Percentiles rank a stretch among this genome's conserved stretches.
Conservation (phyloP, 768 basidiomycete genomes). For the Rhizopogon roseolus region DNA sequence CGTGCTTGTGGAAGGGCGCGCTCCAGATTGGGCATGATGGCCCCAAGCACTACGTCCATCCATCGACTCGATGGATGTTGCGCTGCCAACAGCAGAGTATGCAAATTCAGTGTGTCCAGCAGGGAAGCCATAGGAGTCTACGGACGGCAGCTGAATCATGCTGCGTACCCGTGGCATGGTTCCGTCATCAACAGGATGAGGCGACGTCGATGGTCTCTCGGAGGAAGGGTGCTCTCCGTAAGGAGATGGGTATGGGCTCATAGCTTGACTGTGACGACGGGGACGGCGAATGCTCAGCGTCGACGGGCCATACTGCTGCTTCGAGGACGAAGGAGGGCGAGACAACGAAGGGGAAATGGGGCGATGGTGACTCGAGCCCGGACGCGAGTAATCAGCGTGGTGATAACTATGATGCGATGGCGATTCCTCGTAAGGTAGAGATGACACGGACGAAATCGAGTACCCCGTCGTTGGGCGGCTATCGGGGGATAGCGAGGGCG, state of each 20-base stretch:
- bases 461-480: conserved; percentile 84
- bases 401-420: conserved; percentile 34
- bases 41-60: conserved; percentile 42
- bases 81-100: conserved; percentile 59
- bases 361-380: conserved; percentile 69
- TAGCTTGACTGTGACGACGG: conserved; percentile 80
- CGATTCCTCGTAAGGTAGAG: conserved; percentile 64
- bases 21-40: conserved; percentile 25
- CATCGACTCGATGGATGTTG: conserved; percentile 31
- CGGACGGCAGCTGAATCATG: conserved; percentile 77
- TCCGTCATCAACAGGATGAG: conserved; percentile 53
- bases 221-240: conserved; percentile 56
- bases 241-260: conserved; percentile 83
- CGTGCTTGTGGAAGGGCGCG: conserved; percentile 67
- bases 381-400: conserved; percentile 60
- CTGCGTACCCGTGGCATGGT: conserved; percentile 72
- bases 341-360: conserved; percentile 57
- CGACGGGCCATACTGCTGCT: conserved; percentile 43
- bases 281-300: conserved; percentile 68
- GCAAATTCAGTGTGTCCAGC: conserved; percentile 77
- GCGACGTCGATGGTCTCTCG: conserved; percentile 67
- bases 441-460: conserved; percentile 79
- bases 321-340: conserved; percentile 66
- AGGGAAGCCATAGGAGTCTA: conserved; percentile 62
- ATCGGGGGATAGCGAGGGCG: conserved; percentile 73